Conservation (phyloP, 1,284 basidiomycete species). For the Anthracocystis panici-leucophaei region DNA sequence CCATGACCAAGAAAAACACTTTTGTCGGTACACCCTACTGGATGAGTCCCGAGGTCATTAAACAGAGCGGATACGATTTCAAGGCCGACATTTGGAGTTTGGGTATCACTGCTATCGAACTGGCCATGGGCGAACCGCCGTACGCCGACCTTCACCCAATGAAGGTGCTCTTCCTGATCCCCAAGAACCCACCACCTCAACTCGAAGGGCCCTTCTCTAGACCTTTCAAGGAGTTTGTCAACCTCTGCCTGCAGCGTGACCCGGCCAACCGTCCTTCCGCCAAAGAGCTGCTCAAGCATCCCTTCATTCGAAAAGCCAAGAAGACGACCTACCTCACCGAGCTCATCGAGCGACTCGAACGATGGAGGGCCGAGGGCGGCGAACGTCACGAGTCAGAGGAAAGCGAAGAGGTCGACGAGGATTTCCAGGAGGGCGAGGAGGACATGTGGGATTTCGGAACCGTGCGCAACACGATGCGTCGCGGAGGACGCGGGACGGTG, state of each 20-base stretch:
- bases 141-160: constrained; percentile 98
- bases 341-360: constrained; percentile 90
- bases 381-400: constrained; percentile 60
- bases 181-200: constrained; percentile 93
- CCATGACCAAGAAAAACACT: constrained; percentile 93
- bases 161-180: constrained; percentile 98
- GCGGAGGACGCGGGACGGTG: constrained; percentile 43
- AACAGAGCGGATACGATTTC: constrained; percentile 98
- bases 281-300: constrained; percentile 93
- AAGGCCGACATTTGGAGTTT: constrained; percentile 86
- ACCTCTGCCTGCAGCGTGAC: constrained; percentile 91
- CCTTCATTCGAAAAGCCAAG: constrained; percentile 92
- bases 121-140: constrained; percentile 96
- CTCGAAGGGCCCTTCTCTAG: constrained; percentile 90
- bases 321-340: constrained; percentile 94
- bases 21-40: constrained; percentile 84
- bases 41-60: constrained; percentile 99
- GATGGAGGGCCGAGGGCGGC: constrained; percentile 83
- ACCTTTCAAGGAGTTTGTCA: constrained; percentile 92
- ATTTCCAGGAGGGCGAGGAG: constrained; percentile 53
- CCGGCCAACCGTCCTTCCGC: constrained; percentile 93
- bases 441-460: constrained; percentile 66
- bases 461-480: constrained; percentile 57
- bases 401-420: constrained; percentile 54
- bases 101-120: constrained; percentile 92